Base-by-base conservation (phyloP, 2,329 filamentous ascomycete species). In the Cryphonectria carpinicola region DNA sequence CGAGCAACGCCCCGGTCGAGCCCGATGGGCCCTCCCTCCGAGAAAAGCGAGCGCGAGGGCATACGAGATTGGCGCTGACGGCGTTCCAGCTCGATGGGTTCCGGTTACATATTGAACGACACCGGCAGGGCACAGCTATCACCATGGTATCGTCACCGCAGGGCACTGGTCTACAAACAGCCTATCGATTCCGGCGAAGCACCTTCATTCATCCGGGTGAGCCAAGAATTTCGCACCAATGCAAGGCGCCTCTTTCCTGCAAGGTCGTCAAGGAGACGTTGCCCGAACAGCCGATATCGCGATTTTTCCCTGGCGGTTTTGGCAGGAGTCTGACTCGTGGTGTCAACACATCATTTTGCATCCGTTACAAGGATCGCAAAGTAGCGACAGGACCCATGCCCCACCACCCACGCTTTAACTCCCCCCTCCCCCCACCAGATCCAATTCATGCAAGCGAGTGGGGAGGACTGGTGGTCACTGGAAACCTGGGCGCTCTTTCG, bases 11-110 rank as follows among this genome's bases (percentile, higher is more conserved):
- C 88, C 89, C n/a, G 90, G 90, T 39, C 86, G 89, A 65, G 90
- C 90, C n/a, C 86, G 88, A 63, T 90, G 89, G 85, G 86, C 89
- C 10, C 82, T 92, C n/a, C 89, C 90, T 13, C 88, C 90, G n/a
- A 84, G 90, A 73, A 88, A 88, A 77, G 80, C 84, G 52, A 81
- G 81, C 70, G 80, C 80, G 52, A 87, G 83, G 76, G 82, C 84
- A 14, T 90, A 90, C 79, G 85, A 86, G 71, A 83, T 90, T 72
- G 83, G 86, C 52, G 75, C 84, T 49, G 85, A 89, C 72, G 89
- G 89, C 39, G 84, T 91, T 46, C 89, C 89, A 28, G 81, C 83
- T 28, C 82, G 89, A 75, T 91, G 89, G 89, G 82, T 88, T 39
- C 58, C 71, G 22, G 69, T 68, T 19, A 70, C 68, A 61, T 43